phyloP scores from a whole-genome alignment of 306 rosid species.

The Prunus padus region DNA sequence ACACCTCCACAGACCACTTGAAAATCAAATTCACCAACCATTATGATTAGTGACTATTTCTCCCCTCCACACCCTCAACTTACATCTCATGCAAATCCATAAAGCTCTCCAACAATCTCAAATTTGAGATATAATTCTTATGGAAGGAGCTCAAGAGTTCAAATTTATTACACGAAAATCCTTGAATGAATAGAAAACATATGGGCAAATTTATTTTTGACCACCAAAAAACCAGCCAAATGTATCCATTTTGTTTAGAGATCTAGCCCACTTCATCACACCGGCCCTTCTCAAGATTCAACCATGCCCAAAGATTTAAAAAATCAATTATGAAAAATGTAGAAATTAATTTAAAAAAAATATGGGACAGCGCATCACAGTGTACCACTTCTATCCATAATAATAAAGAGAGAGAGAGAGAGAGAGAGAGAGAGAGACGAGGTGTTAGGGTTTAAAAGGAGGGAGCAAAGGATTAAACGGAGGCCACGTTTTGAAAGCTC shows the following conservation, averaged over 20 bases:
- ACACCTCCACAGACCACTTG: too few relatives aligned
- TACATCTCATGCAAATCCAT: background rate
- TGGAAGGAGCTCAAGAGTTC: background rate
- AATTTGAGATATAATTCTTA: background rate
- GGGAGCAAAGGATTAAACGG: conserved; percentile 38
- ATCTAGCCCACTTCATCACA: background rate
- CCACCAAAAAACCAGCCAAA: too few relatives aligned
- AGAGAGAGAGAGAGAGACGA: conserved; percentile 10
- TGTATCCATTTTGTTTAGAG: too few relatives aligned
- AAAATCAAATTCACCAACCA: too few relatives aligned
- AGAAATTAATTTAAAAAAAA: background rate
- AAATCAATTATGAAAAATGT: background rate
- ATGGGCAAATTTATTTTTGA: too few relatives aligned
- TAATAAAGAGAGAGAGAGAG: conserved; percentile 16
- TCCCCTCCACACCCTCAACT: background rate
- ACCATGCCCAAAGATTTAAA: background rate
- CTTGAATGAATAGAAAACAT: background rate
- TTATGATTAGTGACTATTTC: background rate
- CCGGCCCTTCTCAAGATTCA: background rate
- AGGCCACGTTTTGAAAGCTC: conserved; percentile 39
- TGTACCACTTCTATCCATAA: conserved; percentile 8
- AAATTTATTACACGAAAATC: background rate
- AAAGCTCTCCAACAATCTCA: background rate
- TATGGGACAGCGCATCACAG: background rate
- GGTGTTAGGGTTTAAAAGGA: conserved; percentile 21